Evolutionary conservation across 208 protist species (phyloP).

Genomic region (Vickermania spadyakhi): DNA sequence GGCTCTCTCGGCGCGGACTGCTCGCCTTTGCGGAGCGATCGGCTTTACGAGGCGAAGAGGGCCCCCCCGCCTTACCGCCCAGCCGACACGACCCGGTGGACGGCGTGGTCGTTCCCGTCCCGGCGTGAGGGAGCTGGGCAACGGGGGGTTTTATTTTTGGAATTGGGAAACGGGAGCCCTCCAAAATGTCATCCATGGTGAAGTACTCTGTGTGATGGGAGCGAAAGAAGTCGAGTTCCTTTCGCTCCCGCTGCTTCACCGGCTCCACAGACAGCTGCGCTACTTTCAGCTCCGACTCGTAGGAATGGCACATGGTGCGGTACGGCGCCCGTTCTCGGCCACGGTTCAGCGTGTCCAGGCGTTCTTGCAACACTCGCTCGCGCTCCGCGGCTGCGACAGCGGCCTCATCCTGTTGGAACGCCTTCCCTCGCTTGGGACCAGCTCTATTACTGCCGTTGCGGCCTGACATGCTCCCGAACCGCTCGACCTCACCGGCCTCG

Average conservation of each 20-base stretch:
- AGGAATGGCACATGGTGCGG: slow-evolving; percentile 13
- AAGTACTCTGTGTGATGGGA: slow-evolving; percentile 40
- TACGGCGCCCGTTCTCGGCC: slow-evolving; percentile 33
- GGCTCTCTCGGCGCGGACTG: background rate
- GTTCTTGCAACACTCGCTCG: slow-evolving; percentile 25
- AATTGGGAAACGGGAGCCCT: slow-evolving; percentile 8
- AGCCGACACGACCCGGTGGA: too few species aligned
- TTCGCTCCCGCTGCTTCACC: slow-evolving; percentile 24
- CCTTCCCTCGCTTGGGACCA: slow-evolving; percentile 7
- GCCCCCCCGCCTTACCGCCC: background rate
- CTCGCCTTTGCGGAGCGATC: background rate
- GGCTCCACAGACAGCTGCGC: slow-evolving; percentile 17
- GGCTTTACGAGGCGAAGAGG: background rate
- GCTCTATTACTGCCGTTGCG: slow-evolving; percentile 8
- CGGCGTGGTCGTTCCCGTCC: background rate
- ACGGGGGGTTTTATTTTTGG: background rate
- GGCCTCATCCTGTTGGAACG: slow-evolving; percentile 5
- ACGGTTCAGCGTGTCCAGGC: slow-evolving; percentile 17
- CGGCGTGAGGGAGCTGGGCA: background rate
- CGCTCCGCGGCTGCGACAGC: slow-evolving; percentile 16
- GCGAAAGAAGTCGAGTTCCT: slow-evolving; percentile 45
- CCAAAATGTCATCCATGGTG: slow-evolving; percentile 53
- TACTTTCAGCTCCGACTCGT: slow-evolving; percentile 25
- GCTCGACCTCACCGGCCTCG: background rate
- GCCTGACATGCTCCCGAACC: slow-evolving; percentile 21